phyloP scores from a whole-genome alignment of 352 stramenopile species.

The Pythium sp. region DNA sequence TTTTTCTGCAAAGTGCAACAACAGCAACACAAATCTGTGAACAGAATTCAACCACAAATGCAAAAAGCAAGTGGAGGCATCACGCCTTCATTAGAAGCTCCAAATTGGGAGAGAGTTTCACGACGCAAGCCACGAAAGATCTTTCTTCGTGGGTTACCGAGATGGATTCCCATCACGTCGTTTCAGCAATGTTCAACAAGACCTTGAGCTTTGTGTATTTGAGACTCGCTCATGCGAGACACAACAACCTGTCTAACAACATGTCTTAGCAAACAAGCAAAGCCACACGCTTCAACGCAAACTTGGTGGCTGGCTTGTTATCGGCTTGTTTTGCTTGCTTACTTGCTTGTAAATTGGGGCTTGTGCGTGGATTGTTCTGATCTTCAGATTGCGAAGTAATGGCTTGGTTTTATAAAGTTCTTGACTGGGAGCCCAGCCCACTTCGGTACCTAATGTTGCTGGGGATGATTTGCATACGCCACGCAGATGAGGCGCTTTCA shows the following conservation, averaged over 20 bases:
- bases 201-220: background rate
- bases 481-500: conserved; percentile 7
- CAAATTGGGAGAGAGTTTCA: background rate
- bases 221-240: background rate
- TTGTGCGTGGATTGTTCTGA: background rate
- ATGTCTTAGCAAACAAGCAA: too few relatives aligned
- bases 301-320: background rate
- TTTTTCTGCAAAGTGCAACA: background rate
- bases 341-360: background rate
- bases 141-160: background rate
- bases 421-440: background rate
- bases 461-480: conserved; percentile 2
- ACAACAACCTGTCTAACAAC: background rate
- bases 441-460: background rate
- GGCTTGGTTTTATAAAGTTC: background rate
- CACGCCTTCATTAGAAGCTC: background rate
- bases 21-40: background rate
- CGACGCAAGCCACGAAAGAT: background rate
- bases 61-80: background rate
- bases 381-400: background rate
- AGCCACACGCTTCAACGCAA: background rate
- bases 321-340: background rate
- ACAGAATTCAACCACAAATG: background rate
- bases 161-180: background rate
- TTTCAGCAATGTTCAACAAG: background rate